Evolutionary conservation across 176 grass and related monocot species (phyloP).

Genomic region (Saccharum officinarum): DNA sequence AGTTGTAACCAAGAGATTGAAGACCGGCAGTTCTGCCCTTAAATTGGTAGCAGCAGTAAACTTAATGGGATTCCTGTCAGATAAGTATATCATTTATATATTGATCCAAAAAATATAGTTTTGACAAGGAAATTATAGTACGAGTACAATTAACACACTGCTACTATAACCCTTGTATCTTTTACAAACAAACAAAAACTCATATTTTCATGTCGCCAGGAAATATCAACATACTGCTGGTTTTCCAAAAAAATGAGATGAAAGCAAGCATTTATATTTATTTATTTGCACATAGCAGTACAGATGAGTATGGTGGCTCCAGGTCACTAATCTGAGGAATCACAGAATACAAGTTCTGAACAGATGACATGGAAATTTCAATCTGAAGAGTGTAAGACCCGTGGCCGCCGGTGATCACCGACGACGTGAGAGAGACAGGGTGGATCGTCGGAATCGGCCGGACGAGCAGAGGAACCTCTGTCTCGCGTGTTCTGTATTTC

Average conservation of each 20-base stretch:
- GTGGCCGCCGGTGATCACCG: too few species aligned
- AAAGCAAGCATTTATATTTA: not conserved
- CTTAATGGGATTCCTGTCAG: conserved; percentile 26
- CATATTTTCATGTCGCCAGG: not conserved
- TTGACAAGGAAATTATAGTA: not conserved
- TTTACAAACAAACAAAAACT: not conserved
- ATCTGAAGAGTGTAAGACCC: not conserved
- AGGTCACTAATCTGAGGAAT: not conserved
- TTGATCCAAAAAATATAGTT: not conserved
- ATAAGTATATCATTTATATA: not conserved
- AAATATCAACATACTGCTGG: not conserved
- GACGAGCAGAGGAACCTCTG: too few species aligned
- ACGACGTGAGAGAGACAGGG: too few species aligned
- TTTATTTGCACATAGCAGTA: not conserved
- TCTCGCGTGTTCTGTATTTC: too few species aligned
- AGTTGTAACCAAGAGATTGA: not conserved
- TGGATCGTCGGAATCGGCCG: too few species aligned
- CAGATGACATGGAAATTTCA: not conserved
- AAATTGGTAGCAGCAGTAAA: not conserved
- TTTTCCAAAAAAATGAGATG: not conserved
- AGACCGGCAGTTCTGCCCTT: not conserved
- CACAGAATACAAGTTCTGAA: not conserved
- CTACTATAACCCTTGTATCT: not conserved
- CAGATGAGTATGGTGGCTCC: not conserved
- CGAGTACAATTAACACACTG: not conserved